These are phyloP conservation scores for Cadophora sp. DNA, from an alignment of 2,329 filamentous ascomycete species.

Conservation along the genomic window DNA sequence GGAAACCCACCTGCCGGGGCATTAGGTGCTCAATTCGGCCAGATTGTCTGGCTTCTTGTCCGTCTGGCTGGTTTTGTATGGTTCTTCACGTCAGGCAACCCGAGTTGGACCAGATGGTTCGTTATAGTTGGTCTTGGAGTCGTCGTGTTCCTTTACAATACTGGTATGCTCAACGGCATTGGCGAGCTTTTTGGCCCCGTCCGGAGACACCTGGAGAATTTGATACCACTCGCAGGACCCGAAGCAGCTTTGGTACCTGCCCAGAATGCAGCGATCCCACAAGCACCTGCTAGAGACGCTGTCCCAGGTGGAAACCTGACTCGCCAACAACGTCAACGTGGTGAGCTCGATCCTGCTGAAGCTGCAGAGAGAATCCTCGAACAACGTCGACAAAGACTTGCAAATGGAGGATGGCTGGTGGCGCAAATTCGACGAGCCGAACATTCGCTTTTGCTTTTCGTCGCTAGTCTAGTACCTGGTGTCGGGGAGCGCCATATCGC, in stretches of 20 bases:
- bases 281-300: constrained; percentile 29
- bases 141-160: constrained; percentile 64
- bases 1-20: constrained; percentile 42
- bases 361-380: constrained; percentile 62
- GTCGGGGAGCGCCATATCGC: constrained; percentile 69
- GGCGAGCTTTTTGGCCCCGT: constrained; percentile 62
- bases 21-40: constrained; percentile 51
- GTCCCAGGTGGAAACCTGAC: background rate
- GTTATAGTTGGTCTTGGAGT: constrained; percentile 60
- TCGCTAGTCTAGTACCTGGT: constrained; percentile 70
- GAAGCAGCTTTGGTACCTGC: constrained; percentile 42
- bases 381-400: constrained; percentile 47
- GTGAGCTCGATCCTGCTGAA: constrained; percentile 54
- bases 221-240: constrained; percentile 60
- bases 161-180: constrained; percentile 62
- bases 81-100: constrained; percentile 66
- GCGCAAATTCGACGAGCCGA: constrained; percentile 61
- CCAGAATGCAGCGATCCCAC: constrained; percentile 43
- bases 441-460: constrained; percentile 65
- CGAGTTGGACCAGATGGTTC: constrained; percentile 65
- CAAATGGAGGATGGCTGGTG: constrained; percentile 57
- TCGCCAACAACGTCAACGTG: constrained; percentile 27
- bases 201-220: constrained; percentile 62
- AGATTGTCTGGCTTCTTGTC: constrained; percentile 67
- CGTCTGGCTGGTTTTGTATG: constrained; percentile 66